A percentile compares a stretch with the other conserved stretches of the same genome.
Evolutionary conservation across 257 asterid genomes (phyloP).

Genomic region (Scutellaria galericulata): DNA sequence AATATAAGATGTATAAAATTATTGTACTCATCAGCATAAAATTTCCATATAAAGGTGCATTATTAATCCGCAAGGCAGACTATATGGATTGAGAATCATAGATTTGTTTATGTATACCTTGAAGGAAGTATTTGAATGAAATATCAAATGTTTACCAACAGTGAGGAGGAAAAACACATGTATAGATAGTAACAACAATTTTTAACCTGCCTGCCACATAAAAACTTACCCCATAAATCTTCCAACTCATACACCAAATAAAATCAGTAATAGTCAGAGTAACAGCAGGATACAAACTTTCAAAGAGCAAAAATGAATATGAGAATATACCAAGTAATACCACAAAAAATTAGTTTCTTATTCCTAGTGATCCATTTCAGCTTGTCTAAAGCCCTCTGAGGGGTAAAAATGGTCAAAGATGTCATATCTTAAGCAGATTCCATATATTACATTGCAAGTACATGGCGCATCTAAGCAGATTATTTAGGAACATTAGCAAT

Average conservation of each 20-base stretch:
- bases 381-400: background rate
- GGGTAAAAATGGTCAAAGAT: background rate
- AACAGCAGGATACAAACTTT: background rate
- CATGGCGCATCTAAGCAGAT: background rate
- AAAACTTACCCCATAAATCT: background rate
- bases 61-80: background rate
- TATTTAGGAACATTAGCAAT: constrained; percentile 14
- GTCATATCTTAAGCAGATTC: constrained; percentile 8
- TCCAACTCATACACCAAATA: background rate
- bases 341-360: background rate
- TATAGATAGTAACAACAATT: background rate
- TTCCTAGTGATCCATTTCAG: constrained; percentile 8
- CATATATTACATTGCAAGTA: constrained; percentile 1
- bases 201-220: constrained; percentile 16
- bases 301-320: background rate
- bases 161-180: background rate
- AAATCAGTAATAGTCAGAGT: background rate
- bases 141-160: background rate
- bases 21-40: background rate
- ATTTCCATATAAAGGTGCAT: background rate
- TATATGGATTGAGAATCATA: background rate
- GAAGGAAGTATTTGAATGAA: too few species aligned
- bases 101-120: background rate
- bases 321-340: background rate
- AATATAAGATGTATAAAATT: background rate